Evolutionary conservation across 257 asterid genomes (phyloP).

Genomic region (Capsicum baccatum): DNA sequence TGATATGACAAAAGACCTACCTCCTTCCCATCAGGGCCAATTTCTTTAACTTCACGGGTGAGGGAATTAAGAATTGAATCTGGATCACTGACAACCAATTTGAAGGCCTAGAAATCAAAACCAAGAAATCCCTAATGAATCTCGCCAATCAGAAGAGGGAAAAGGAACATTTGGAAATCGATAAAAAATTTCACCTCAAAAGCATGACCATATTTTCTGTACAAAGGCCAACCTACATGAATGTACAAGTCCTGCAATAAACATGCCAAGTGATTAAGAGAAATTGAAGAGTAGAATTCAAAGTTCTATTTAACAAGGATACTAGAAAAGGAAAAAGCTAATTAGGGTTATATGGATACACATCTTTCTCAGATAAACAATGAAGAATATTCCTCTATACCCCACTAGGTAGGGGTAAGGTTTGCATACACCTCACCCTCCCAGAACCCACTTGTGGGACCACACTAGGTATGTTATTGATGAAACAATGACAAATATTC

Average conservation of each 20-base stretch:
- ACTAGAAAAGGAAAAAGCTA: not conserved
- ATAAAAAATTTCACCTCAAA: constrained; percentile 71
- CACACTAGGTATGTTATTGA: not conserved
- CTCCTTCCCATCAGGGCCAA: constrained; percentile 90
- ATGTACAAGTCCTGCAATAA: constrained; percentile 79
- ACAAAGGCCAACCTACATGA: constrained; percentile 95
- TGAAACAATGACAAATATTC: not conserved
- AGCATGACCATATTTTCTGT: constrained; percentile 94
- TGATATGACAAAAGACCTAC: constrained; percentile 41
- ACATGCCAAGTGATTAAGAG: not conserved
- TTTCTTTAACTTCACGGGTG: constrained; percentile 93
- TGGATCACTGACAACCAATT: constrained; percentile 83
- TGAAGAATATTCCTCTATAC: not conserved
- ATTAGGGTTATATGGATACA: not conserved
- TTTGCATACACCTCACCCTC: not conserved
- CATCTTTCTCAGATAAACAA: not conserved
- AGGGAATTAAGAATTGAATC: constrained; percentile 82
- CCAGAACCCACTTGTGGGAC: not conserved
- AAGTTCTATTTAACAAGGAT: not conserved
- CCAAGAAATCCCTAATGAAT: constrained; percentile 1
- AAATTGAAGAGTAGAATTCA: not conserved
- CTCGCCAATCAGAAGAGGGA: not conserved
- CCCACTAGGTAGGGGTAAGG: not conserved
- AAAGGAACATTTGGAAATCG: constrained; percentile 12
- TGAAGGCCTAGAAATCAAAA: constrained; percentile 70